Evolutionary conservation across 306 rosid species (phyloP).

Genomic region (Psophocarpus tetragonolobus): DNA sequence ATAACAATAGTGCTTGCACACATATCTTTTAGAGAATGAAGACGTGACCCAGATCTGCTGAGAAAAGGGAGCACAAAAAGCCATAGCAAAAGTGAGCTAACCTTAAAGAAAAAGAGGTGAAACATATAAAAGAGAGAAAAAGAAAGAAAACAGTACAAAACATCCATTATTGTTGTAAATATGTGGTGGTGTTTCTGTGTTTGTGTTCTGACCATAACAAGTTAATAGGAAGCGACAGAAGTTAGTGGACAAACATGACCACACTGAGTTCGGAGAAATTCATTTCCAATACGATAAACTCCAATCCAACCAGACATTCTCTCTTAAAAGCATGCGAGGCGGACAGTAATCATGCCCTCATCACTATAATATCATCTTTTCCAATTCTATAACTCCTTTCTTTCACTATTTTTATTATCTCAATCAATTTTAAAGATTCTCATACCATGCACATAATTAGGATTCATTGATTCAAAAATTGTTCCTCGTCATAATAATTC

Average conservation of each 20-base stretch:
- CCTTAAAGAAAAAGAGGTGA: constrained; percentile 13
- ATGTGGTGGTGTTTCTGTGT: too few relatives aligned
- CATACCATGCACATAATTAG: background rate
- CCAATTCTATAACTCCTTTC: background rate
- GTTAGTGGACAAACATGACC: constrained; percentile 33
- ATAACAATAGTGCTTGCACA: background rate
- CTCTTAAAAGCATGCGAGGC: background rate
- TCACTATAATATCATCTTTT: background rate
- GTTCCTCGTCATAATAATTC: background rate
- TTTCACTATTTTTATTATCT: background rate
- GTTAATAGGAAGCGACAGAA: constrained; percentile 30
- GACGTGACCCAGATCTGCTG: background rate
- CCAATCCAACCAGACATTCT: background rate
- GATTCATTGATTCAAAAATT: background rate
- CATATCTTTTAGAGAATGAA: background rate
- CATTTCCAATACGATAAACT: background rate
- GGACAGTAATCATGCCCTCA: background rate
- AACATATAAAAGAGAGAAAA: constrained; percentile 5
- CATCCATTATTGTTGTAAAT: constrained; percentile 9
- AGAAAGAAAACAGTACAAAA: background rate
- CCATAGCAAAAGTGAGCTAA: background rate
- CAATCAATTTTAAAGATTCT: background rate
- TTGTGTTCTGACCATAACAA: constrained; percentile 9
- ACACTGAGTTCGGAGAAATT: background rate
- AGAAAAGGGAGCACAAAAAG: constrained; percentile 22